These are phyloP conservation scores for Starmerella vitae DNA, from an alignment of 805 yeast genomes.

Conservation along the genomic window DNA sequence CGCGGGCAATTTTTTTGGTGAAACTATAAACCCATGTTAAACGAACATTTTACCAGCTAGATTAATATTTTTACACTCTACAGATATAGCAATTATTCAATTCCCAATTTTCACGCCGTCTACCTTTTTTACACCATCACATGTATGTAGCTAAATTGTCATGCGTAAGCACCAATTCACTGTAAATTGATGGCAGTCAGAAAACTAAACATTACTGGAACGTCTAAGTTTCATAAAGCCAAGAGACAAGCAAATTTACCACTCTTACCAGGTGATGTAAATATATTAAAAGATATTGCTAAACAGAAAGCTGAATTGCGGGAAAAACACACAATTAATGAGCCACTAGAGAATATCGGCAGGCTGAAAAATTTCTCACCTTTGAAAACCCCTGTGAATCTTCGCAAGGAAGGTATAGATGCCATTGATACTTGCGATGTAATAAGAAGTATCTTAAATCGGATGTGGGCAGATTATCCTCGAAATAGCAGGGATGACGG, in stretches of 20 bases:
- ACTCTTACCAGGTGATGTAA: slow-evolving; percentile 20
- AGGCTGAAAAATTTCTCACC: slow-evolving; percentile 12
- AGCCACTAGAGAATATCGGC: slow-evolving; percentile 14
- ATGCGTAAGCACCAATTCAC: neutral
- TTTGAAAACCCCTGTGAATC: slow-evolving; percentile 14
- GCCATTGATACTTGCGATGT: slow-evolving; percentile 19
- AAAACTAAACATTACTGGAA: slow-evolving; percentile 9
- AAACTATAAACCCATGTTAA: too few relatives aligned
- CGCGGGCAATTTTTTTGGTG: slow-evolving; percentile 15
- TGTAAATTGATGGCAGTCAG: neutral
- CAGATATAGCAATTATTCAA: too few relatives aligned
- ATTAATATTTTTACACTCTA: too few relatives aligned
- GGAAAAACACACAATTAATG: slow-evolving; percentile 2
- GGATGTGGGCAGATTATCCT: slow-evolving; percentile 27
- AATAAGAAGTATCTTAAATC: slow-evolving; percentile 18
- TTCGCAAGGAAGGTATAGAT: slow-evolving; percentile 8
- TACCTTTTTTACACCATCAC: neutral
- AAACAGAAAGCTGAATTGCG: slow-evolving; percentile 16
- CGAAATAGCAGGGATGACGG: slow-evolving; percentile 17
- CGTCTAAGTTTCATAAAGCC: slow-evolving; percentile 8
- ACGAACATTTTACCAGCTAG: too few relatives aligned
- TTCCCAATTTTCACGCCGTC: too few relatives aligned
- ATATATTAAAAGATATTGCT: slow-evolving; percentile 19
- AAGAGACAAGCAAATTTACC: slow-evolving; percentile 10
- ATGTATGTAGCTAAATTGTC: neutral